A percentile compares a stretch with the other conserved stretches of the same genome.
Conservation (phyloP, 2,329 filamentous ascomycete genomes). For the Coleophoma eucalyptorum region DNA sequence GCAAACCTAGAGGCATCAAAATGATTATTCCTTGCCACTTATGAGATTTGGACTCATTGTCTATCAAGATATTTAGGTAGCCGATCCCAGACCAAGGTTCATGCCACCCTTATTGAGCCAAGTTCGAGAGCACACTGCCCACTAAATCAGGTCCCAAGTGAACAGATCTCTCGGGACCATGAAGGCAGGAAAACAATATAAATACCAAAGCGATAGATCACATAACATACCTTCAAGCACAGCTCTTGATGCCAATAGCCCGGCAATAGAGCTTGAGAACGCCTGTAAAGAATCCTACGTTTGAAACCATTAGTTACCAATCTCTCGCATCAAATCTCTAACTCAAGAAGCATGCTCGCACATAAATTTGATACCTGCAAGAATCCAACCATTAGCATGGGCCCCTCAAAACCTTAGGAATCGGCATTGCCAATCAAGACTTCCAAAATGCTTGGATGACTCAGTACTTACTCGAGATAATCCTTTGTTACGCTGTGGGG, state of each 20-base stretch:
- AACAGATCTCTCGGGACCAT: too few relatives aligned
- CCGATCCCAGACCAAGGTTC: too few relatives aligned
- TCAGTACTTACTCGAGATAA: constrained; percentile 54
- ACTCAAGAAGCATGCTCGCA: constrained; percentile 40
- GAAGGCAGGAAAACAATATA: background rate
- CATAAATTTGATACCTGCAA: constrained; percentile 63
- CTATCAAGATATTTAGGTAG: too few relatives aligned
- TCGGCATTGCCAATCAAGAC: background rate
- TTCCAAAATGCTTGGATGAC: background rate
- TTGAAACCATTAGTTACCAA: background rate
- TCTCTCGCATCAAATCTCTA: background rate
- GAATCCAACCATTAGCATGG: background rate
- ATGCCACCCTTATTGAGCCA: too few relatives aligned
- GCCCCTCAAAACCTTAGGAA: background rate
- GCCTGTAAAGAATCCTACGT: constrained; percentile 57
- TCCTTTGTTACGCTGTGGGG: constrained; percentile 68
- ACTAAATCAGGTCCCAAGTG: too few relatives aligned
- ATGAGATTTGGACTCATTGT: too few relatives aligned
- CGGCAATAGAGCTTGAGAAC: constrained; percentile 61
- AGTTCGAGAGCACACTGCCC: too few relatives aligned
- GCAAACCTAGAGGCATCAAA: too few relatives aligned
- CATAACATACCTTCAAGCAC: constrained; percentile 54
- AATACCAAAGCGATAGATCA: too few relatives aligned
- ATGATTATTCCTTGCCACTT: too few relatives aligned
- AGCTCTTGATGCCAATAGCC: constrained; percentile 60